A percentile compares a stretch with the other conserved stretches of the same genome.
phyloP scores from a whole-genome alignment of 2,329 filamentous ascomycete species.

The Sporothrix variecibatus region DNA sequence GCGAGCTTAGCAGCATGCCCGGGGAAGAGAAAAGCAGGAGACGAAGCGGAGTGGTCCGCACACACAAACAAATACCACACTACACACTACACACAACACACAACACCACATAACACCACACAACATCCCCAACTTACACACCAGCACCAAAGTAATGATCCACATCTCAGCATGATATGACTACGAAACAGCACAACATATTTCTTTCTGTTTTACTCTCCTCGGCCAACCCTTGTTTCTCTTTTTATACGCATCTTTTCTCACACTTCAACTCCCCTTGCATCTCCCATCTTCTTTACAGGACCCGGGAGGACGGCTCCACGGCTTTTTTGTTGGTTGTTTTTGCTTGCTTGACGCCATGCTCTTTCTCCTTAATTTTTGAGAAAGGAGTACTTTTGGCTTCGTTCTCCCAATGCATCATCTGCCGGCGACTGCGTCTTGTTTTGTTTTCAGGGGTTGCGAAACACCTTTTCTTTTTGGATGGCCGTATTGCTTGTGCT shows the following conservation, averaged over 20 bases:
- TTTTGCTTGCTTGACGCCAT: constrained; percentile 4
- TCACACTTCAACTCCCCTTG: neutral
- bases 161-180: constrained; percentile 34
- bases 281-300: constrained; percentile 2
- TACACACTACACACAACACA: neutral
- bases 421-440: constrained; percentile 15
- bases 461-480: neutral
- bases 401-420: constrained; percentile 10
- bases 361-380: neutral
- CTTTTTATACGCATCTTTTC: neutral
- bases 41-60: neutral
- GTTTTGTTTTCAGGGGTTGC: constrained; percentile 9
- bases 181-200: constrained; percentile 30
- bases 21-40: neutral
- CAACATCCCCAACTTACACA: neutral
- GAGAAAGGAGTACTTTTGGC: neutral
- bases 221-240: neutral
- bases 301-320: neutral
- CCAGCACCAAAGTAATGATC: constrained; percentile 31
- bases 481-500: constrained; percentile 12
- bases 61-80: neutral
- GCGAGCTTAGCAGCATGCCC: constrained; percentile 21
- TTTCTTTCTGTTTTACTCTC: constrained; percentile 25
- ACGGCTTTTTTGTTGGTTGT: constrained; percentile 1
- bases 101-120: neutral